These are phyloP conservation scores for Trametes pubescens DNA, from an alignment of 1,284 basidiomycete genomes.

Conservation along the genomic window DNA sequence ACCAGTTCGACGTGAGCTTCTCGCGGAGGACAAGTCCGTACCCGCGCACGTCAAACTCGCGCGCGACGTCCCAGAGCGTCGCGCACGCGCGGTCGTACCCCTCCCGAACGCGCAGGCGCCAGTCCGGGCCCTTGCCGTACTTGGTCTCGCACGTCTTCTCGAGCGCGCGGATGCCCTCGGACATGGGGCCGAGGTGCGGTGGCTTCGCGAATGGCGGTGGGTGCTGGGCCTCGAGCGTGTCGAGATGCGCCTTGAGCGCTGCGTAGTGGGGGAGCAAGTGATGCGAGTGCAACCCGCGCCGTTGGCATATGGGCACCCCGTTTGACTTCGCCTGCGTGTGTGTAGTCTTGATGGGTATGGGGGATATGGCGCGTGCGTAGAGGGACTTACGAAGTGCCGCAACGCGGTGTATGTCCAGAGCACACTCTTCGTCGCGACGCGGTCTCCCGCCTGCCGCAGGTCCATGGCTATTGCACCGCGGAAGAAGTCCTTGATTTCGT, in stretches of 20 bases:
- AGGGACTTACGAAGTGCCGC: slow-evolving; percentile 67
- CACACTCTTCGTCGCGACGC: slow-evolving; percentile 78
- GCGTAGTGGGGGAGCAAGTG: slow-evolving; percentile 66
- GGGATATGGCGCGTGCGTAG: not conserved
- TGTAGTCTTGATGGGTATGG: not conserved
- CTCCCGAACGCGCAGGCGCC: slow-evolving; percentile 61
- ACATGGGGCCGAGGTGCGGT: slow-evolving; percentile 63
- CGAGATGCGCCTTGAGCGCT: slow-evolving; percentile 65
- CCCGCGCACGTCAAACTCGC: slow-evolving; percentile 73
- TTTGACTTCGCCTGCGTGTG: slow-evolving; percentile 63
- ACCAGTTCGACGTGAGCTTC: slow-evolving; percentile 76
- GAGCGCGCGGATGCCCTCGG: slow-evolving; percentile 62
- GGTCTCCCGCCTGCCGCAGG: slow-evolving; percentile 73
- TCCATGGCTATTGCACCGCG: slow-evolving; percentile 73
- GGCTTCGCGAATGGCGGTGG: slow-evolving; percentile 65
- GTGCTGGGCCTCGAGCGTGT: slow-evolving; percentile 62
- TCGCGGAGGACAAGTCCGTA: slow-evolving; percentile 73
- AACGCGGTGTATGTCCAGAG: slow-evolving; percentile 79
- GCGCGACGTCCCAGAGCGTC: slow-evolving; percentile 70
- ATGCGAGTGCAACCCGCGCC: slow-evolving; percentile 68
- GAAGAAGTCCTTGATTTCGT: slow-evolving; percentile 77
- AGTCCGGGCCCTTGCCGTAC: slow-evolving; percentile 50
- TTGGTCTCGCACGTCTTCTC: slow-evolving; percentile 67
- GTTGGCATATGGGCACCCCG: slow-evolving; percentile 66
- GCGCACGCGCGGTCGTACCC: slow-evolving; percentile 69